Evolutionary conservation across 164 flowering plant species (phyloP).

Genomic region (Santalum album): DNA sequence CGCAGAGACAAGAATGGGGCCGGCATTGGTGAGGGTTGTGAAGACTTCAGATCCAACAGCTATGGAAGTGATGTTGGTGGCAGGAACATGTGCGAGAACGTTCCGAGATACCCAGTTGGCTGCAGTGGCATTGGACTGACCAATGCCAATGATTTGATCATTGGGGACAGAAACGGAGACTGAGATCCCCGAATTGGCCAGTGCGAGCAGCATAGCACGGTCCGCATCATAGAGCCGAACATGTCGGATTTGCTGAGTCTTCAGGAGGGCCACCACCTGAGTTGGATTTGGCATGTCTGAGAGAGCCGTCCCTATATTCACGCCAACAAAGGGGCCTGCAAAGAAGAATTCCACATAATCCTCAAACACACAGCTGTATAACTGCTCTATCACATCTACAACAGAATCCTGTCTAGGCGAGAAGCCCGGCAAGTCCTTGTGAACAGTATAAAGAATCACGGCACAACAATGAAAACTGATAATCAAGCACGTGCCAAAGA

Average conservation of each 20-base stretch:
- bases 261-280: conserved; percentile 81
- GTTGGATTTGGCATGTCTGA: conserved; percentile 82
- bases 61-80: conserved; percentile 77
- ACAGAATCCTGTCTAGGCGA: too few species aligned
- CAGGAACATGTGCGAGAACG: conserved; percentile 59
- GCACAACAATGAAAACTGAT: too few species aligned
- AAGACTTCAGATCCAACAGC: conserved; percentile 85
- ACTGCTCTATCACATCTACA: too few species aligned
- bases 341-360: too few species aligned
- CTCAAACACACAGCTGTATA: too few species aligned
- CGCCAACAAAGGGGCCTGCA: conserved; percentile 73
- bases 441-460: too few species aligned
- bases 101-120: conserved; percentile 85
- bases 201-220: conserved; percentile 67
- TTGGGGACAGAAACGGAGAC: conserved; percentile 70
- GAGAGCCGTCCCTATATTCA: conserved; percentile 69
- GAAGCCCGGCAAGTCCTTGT: too few species aligned
- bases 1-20: conserved; percentile 71
- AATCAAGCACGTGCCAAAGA: too few species aligned
- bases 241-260: conserved; percentile 67
- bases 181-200: conserved; percentile 65
- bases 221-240: conserved; percentile 77
- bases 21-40: conserved; percentile 71
- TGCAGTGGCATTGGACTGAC: conserved; percentile 84
- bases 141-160: conserved; percentile 77